Conservation (phyloP, 2,329 filamentous ascomycete species). For the Penicillium sp. region DNA sequence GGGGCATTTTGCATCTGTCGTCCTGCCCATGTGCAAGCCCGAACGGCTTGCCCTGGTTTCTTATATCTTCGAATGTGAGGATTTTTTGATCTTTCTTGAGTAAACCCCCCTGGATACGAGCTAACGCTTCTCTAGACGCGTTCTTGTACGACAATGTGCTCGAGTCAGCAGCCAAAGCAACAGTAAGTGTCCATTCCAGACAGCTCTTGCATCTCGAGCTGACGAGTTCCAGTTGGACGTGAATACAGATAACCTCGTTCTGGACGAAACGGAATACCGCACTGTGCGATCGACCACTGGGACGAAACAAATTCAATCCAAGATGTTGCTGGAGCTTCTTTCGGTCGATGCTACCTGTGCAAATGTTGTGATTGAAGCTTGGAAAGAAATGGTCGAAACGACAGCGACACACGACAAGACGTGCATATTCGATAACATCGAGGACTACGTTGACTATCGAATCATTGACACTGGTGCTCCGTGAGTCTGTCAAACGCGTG, state of each 20-base stretch:
- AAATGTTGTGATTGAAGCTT: constrained; percentile 15
- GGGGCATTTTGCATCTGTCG: constrained; percentile 16
- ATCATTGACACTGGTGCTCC: constrained; percentile 21
- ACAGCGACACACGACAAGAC: constrained; percentile 18
- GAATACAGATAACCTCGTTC: constrained; percentile 13
- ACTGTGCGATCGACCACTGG: constrained; percentile 18
- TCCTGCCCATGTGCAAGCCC: constrained; percentile 14
- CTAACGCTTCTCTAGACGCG: constrained; percentile 4
- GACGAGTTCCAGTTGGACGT: constrained; percentile 8
- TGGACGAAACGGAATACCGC: constrained; percentile 18
- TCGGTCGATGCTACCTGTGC: constrained; percentile 14
- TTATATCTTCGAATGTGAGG: constrained; percentile 21
- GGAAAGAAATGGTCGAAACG: constrained; percentile 21
- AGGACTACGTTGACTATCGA: constrained; percentile 20
- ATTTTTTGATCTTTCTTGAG: no score
- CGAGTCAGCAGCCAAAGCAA: constrained; percentile 13
- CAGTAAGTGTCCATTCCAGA: constrained; percentile 4
- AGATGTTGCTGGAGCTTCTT: constrained; percentile 18
- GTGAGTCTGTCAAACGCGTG: no score
- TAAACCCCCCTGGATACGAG: no score
- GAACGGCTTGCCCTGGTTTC: constrained; percentile 14
- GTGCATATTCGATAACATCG: constrained; percentile 9
- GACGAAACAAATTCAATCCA: constrained; percentile 21
- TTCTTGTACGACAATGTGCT: constrained; percentile 21
- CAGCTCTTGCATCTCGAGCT: not conserved